phyloP scores from a whole-genome alignment of 1,284 basidiomycete species.

The Cutaneotrichosporon curvatum region DNA sequence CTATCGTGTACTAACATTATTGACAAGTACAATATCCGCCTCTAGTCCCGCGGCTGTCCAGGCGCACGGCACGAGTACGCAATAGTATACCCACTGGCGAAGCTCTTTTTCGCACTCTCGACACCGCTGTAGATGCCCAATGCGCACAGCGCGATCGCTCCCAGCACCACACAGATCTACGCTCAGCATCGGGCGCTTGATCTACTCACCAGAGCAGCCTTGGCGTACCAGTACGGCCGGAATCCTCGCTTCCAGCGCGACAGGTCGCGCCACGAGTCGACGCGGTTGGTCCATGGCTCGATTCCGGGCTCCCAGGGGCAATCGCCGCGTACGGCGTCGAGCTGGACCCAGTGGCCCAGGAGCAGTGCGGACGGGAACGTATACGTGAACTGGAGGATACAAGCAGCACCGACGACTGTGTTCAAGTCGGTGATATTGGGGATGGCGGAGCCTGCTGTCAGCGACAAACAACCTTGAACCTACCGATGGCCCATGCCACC shows the following conservation, averaged over 20 bases:
- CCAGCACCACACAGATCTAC: conserved; percentile 6
- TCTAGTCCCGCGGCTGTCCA: conserved; percentile 9
- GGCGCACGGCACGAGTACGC: conserved; percentile 17
- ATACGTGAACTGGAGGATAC: conserved; percentile 19
- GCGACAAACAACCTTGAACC: no score
- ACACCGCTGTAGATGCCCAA: conserved; percentile 17
- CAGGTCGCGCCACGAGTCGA: conserved; percentile 11
- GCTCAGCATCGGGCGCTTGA: not conserved
- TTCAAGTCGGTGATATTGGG: conserved; percentile 56
- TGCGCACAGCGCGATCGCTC: conserved; percentile 6
- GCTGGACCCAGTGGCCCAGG: conserved; percentile 18
- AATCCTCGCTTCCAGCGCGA: conserved; percentile 18
- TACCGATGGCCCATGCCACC: conserved; percentile 54
- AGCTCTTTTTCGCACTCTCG: conserved; percentile 4
- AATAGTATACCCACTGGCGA: conserved; percentile 3
- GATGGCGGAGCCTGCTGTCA: conserved; percentile 47
- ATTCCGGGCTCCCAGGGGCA: conserved; percentile 14
- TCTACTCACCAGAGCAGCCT: conserved; percentile 8
- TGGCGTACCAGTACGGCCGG: conserved; percentile 15
- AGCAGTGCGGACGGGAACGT: conserved; percentile 14
- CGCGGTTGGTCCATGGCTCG: conserved; percentile 12
- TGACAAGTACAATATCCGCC: not conserved
- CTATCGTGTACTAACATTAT: no score
- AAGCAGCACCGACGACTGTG: conserved; percentile 50
- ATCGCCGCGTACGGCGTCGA: conserved; percentile 14